Evolutionary conservation across 345 rosid species (phyloP).

Genomic region (Euclidium syriacum): DNA sequence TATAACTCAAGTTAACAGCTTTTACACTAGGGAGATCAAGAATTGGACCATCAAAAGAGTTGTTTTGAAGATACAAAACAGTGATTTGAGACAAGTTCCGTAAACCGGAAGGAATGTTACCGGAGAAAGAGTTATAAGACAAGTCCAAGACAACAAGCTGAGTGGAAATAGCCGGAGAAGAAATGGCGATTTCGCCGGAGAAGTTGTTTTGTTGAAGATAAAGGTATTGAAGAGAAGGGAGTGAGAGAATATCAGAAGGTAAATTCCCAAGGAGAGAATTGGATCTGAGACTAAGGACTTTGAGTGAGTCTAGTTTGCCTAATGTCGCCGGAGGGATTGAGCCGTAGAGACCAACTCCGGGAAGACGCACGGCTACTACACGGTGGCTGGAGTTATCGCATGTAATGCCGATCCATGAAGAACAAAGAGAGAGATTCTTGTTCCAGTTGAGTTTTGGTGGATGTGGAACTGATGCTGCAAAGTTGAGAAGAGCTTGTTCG

Average conservation of each 20-base stretch:
- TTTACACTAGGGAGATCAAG: constrained; percentile 47
- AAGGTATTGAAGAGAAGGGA: constrained; percentile 48
- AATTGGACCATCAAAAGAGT: constrained; percentile 48
- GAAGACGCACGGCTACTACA: constrained; percentile 54
- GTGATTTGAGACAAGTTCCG: constrained; percentile 40
- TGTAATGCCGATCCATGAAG: constrained; percentile 58
- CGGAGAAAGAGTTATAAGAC: constrained; percentile 61
- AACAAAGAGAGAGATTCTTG: constrained; percentile 33
- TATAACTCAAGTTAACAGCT: constrained; percentile 51
- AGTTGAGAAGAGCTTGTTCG: constrained; percentile 48
- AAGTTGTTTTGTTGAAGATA: constrained; percentile 69
- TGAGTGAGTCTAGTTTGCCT: constrained; percentile 48
- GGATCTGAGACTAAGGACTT: constrained; percentile 67
- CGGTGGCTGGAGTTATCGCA: constrained; percentile 36
- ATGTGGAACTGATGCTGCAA: constrained; percentile 45
- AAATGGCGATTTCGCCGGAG: constrained; percentile 41
- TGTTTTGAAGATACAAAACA: constrained; percentile 46
- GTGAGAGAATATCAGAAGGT: constrained; percentile 58
- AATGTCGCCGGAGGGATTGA: constrained; percentile 48
- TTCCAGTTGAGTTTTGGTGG: constrained; percentile 55
- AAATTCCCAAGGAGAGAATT: constrained; percentile 55
- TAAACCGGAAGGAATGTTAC: constrained; percentile 37
- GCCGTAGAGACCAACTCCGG: constrained; percentile 68
- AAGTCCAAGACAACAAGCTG: constrained; percentile 53
- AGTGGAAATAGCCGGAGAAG: constrained; percentile 28